Base-by-base conservation (phyloP, 1,139 yeast species). In the Magnusiomyces paraingens region DNA sequence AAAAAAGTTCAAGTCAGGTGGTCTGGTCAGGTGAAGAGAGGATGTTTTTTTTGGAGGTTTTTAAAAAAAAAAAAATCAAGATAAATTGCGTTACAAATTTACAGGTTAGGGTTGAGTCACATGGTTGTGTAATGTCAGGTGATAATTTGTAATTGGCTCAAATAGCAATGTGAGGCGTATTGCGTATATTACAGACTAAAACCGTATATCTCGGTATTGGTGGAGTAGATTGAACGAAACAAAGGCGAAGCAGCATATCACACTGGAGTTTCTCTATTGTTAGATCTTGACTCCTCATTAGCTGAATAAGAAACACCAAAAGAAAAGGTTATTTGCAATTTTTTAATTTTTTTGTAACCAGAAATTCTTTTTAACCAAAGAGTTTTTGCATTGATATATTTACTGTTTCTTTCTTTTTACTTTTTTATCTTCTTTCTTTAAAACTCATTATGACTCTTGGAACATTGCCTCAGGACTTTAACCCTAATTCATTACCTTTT, bases 401-500 rank as follows among this genome's bases (percentile, higher is more conserved):
- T 17, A 38, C 4, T 4, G 15, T 4, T 10, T 38, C 15, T 38
- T n/a, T n/a, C 12, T 38, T n/a, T 38, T 38, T n/a, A 11, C 14
- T 38, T 17, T 38, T 4, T 10, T 38, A 10, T 10, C 41, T 38
- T n/a, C 11, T 38, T 38, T 10, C 15, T 38, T n/a, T 38, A 40
- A 12, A 40, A 40, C 11, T 40, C 12, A 11, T n/a, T 5, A 40
- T 17, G 20, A 40, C 12, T 10, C 43, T 40, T n/a, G 12, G 18
- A 15, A n/a, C 17, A 5, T 26, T 26, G 32, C 32, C 32, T 8
- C 32, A 26, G 8, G 32, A 26, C 32, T 53, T 47, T 36, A 46
- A 56, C 50, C 67, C 66, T 14, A 52, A 58, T 48, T 51, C 58
- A 2, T 57, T 64, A 36, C 67, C 67, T 2, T 64, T 55, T 54